Evolutionary conservation across 1,284 basidiomycete species (phyloP), one percentile per base, ranked within the genome.

Genomic region (Peniophora sp.): DNA sequence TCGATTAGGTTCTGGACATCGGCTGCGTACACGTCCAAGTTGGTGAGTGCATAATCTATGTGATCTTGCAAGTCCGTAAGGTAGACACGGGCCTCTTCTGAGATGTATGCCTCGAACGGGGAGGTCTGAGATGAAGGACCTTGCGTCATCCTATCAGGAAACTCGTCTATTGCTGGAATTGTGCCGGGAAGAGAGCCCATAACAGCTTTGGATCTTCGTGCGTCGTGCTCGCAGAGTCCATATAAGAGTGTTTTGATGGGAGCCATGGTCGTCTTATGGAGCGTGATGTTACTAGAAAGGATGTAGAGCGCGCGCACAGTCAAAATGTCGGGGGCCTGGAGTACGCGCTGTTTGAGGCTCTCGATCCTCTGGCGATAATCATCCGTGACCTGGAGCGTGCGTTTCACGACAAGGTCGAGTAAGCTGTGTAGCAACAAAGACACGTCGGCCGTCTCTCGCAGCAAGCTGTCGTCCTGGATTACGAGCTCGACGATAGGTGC

Each of bases 71-170:
- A 81, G 60, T 85, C 83, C 10, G 81, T 80, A 50, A 85, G 65
- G 59, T 85, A 85, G 16, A 84, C 81, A 60, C 83, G 85, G 6
- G 79, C 63, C 61, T 83, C 84, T 56, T 79, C 78, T 60, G 77
- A 80, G 74, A 86, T 78, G 59, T 76, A 86, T 1, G 84, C 84
- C n/a, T n/a, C n/a, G 16, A 79, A n/a, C n/a, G n/a, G n/a, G n/a
- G n/a, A n/a, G n/a, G n/a, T n/a, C n/a, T n/a, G n/a, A n/a, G n/a
- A n/a, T n/a, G n/a, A n/a, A n/a, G n/a, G n/a, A n/a, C n/a, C n/a
- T n/a, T n/a, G n/a, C n/a, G n/a, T n/a, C n/a, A n/a, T n/a, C n/a
- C n/a, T n/a, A n/a, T n/a, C n/a, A n/a, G n/a, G n/a, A n/a, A n/a
- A n/a, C n/a, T n/a, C n/a, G n/a, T n/a, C 63, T 54, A 71, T 71